These are phyloP conservation scores for Penicillium diatomitis DNA, from an alignment of 495 filamentous ascomycete species.

Conservation along the genomic window DNA sequence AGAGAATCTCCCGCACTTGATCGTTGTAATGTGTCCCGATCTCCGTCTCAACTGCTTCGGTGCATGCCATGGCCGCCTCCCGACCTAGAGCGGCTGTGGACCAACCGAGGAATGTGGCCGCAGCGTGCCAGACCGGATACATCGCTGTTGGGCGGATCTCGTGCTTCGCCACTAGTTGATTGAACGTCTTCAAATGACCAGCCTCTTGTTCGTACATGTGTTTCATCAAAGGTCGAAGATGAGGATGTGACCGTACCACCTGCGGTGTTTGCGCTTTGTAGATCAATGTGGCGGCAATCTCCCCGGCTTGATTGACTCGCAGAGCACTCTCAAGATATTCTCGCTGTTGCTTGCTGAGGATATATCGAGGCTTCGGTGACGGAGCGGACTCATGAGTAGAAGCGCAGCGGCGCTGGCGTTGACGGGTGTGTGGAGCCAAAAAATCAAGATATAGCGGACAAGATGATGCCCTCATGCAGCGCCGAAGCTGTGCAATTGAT, in stretches of 20 bases:
- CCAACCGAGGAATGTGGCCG: constrained; percentile 82
- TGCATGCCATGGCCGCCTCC: constrained; percentile 97
- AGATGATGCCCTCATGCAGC: constrained; percentile 5
- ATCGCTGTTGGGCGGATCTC: constrained; percentile 89
- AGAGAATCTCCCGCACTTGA: constrained; percentile 70
- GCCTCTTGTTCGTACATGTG: constrained; percentile 99
- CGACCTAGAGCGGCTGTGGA: constrained; percentile 79
- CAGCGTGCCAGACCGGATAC: constrained; percentile 83
- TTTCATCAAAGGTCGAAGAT: constrained; percentile 80
- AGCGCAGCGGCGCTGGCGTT: constrained; percentile 20
- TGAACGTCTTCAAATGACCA: constrained; percentile 78
- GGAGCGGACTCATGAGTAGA: constrained; percentile 15
- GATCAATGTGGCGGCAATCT: constrained; percentile 79
- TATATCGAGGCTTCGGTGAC: constrained; percentile 40
- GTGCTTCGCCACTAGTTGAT: constrained; percentile 71
- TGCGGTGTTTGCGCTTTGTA: constrained; percentile 75
- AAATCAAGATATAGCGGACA: constrained; percentile 30
- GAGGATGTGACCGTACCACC: constrained; percentile 66
- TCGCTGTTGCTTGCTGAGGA: constrained; percentile 60
- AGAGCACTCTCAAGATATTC: constrained; percentile 74
- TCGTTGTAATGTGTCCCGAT: constrained; percentile 94
- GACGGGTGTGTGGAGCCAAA: constrained; percentile 28
- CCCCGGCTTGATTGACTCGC: constrained; percentile 85
- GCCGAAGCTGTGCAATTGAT: constrained; percentile 10
- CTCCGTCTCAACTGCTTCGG: constrained; percentile 96